Evolutionary conservation across 2,329 filamentous ascomycete genomes (phyloP).

Genomic region (Diaporthe caulivora): DNA sequence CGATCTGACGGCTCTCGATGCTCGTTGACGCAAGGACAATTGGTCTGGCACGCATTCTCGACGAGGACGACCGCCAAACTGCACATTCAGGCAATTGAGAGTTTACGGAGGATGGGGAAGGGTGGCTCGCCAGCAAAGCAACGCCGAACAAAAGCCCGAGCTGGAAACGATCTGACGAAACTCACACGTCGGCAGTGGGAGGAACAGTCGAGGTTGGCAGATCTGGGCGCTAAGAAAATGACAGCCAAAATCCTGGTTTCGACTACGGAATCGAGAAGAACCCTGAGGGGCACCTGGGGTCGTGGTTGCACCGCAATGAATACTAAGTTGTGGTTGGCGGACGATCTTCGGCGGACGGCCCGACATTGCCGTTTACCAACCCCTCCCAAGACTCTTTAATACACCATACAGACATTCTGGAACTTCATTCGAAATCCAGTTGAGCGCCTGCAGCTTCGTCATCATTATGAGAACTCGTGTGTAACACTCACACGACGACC

Average conservation of each 20-base stretch:
- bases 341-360: conserved; percentile 38
- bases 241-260: conserved; percentile 20
- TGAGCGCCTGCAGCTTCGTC: conserved; percentile 18
- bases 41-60: background rate
- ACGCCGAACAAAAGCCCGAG: conserved; percentile 20
- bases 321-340: conserved; percentile 35
- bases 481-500: conserved; percentile 1
- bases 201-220: conserved; percentile 16
- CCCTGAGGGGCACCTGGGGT: conserved; percentile 16
- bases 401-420: conserved; percentile 25
- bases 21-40: background rate
- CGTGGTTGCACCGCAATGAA: conserved; percentile 33
- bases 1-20: conserved; percentile 1
- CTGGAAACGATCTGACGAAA: conserved; percentile 22
- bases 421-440: conserved; percentile 16
- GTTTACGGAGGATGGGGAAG: conserved; percentile 10
- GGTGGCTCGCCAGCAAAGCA: conserved; percentile 21
- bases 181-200: conserved; percentile 1
- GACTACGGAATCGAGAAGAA: conserved; percentile 22
- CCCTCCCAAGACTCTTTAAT: conserved; percentile 28
- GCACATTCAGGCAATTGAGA: background rate
- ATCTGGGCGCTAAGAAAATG: conserved; percentile 30
- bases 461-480: conserved; percentile 20
- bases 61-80: background rate
- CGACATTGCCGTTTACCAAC: conserved; percentile 29